A percentile compares a stretch with the other conserved stretches of the same genome.
phyloP scores from a whole-genome alignment of 2,329 filamentous ascomycete genomes.

The Sporothrix pallida region DNA sequence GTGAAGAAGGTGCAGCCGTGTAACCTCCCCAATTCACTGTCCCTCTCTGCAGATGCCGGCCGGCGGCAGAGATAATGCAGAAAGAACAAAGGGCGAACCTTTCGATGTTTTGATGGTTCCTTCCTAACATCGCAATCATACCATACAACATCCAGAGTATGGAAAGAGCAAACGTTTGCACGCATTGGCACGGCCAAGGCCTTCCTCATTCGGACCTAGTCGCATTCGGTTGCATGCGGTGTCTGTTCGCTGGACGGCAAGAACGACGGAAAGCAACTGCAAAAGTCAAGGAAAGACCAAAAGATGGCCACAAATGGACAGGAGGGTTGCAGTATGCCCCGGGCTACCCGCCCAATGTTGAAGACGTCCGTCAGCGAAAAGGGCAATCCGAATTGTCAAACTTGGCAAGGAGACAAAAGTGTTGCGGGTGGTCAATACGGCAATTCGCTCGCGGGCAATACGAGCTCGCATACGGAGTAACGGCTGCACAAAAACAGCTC shows the following conservation, averaged over 20 bases:
- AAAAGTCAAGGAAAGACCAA: not conserved
- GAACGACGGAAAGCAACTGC: not conserved
- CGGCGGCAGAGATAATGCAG: not conserved
- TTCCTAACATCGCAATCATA: not conserved
- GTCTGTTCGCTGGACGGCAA: not conserved
- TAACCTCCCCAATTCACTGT: not conserved
- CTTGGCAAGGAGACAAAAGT: no score
- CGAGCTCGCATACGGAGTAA: no score
- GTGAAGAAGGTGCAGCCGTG: not conserved
- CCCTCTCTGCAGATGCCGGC: not conserved
- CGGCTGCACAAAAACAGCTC: no score
- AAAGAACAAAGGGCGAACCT: slow-evolving; percentile 13
- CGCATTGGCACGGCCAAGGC: not conserved
- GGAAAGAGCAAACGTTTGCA: not conserved
- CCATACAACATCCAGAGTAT: not conserved
- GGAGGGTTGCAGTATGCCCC: not conserved
- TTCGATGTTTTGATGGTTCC: not conserved
- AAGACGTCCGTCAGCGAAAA: no score
- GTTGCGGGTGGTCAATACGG: no score
- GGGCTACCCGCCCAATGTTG: not conserved
- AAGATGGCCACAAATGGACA: not conserved
- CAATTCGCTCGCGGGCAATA: no score
- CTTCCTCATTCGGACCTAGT: slow-evolving; percentile 16
- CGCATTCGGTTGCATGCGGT: slow-evolving; percentile 9
- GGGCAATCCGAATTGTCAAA: no score